phyloP scores from a whole-genome alignment of 768 basidiomycete genomes.

The Dacryopinax primogenitus region DNA sequence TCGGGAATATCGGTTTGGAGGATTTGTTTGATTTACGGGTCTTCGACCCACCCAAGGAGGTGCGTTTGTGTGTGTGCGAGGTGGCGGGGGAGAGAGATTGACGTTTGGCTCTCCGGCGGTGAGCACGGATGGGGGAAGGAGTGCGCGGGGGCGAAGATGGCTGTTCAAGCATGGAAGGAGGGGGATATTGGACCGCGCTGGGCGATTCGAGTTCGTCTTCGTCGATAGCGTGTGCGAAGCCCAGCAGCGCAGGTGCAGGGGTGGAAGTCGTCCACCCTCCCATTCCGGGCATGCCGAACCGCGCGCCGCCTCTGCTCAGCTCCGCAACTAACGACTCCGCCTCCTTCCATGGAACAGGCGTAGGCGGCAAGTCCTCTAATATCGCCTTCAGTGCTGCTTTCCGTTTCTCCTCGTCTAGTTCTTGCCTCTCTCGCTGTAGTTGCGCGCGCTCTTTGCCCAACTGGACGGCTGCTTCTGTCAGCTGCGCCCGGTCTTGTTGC shows the following conservation, averaged over 20 bases:
- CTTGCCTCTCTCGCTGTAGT: neutral
- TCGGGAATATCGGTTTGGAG: neutral
- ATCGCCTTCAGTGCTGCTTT: neutral
- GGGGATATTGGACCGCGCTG: too few species aligned
- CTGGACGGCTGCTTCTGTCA: neutral
- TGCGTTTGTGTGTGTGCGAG: neutral
- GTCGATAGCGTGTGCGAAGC: neutral
- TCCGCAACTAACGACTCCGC: too few species aligned
- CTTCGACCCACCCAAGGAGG: neutral
- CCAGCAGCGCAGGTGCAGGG: neutral
- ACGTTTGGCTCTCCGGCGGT: neutral
- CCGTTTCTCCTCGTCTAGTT: neutral
- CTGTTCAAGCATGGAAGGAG: neutral
- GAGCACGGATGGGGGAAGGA: neutral
- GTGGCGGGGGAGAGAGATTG: neutral
- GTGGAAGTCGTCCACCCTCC: neutral
- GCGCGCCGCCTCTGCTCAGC: too few species aligned
- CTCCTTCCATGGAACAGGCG: too few species aligned
- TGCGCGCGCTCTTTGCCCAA: neutral
- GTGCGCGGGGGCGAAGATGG: neutral
- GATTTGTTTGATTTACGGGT: too few species aligned
- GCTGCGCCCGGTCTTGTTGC: neutral
- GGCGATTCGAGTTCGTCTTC: too few species aligned
- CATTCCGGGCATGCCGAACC: too few species aligned
- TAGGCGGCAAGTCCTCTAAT: neutral